phyloP scores from a whole-genome alignment of 192 early-diverging fungal species.

The Paraglomus occultum region DNA sequence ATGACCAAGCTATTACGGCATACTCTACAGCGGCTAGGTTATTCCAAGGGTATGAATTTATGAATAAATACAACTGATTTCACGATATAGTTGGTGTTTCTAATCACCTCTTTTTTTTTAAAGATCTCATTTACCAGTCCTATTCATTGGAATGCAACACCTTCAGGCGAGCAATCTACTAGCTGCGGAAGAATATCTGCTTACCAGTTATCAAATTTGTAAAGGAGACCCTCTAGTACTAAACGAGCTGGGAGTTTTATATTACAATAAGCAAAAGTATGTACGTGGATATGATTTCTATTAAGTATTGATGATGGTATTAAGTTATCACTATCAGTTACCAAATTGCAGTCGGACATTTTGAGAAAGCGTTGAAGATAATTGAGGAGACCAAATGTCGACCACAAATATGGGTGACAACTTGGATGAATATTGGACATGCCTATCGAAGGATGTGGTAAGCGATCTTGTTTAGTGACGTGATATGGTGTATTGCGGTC shows the following conservation, averaged over 20 bases:
- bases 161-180: conserved; percentile 53
- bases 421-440: conserved; percentile 70
- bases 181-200: conserved; percentile 62
- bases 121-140: conserved; percentile 64
- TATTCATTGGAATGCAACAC: conserved; percentile 83
- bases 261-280: conserved; percentile 53
- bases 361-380: conserved; percentile 53
- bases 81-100: background rate
- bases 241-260: conserved; percentile 71
- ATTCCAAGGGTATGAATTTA: conserved; percentile 58
- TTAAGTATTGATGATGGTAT: background rate
- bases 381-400: conserved; percentile 45
- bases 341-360: conserved; percentile 47
- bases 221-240: conserved; percentile 61
- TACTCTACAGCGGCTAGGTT: conserved; percentile 64
- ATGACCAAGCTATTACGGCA: conserved; percentile 74
- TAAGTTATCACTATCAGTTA: conserved; percentile 42
- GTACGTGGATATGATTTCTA: conserved; percentile 17
- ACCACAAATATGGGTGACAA: conserved; percentile 56
- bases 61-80: background rate
- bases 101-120: conserved; percentile 3
- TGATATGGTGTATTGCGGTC: background rate
- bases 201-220: conserved; percentile 49
- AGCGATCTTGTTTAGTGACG: background rate
- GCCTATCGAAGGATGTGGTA: conserved; percentile 60